A percentile compares a stretch with the other conserved stretches of the same genome.
Conservation (phyloP, 768 basidiomycete genomes). For the Mycena latifolia region DNA sequence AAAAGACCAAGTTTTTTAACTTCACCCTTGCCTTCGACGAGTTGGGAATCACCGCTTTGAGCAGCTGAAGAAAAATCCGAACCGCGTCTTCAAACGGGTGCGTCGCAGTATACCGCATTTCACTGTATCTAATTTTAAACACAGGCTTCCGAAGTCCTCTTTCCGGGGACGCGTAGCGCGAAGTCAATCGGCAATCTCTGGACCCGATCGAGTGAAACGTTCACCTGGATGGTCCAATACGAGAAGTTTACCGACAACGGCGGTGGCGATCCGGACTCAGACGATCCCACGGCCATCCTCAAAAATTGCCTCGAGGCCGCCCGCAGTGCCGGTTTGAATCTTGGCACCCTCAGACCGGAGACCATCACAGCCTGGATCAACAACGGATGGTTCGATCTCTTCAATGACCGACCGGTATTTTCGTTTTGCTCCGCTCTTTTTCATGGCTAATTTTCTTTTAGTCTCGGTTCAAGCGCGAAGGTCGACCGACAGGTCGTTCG, state of each 20-base stretch:
- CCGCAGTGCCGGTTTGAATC: not conserved
- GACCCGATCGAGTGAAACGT: too few species aligned
- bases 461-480: conserved; percentile 13
- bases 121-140: too few species aligned
- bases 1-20: not conserved
- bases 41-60: not conserved
- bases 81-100: conserved; percentile 1
- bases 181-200: too few species aligned
- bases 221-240: too few species aligned
- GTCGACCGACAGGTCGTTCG: conserved; percentile 6
- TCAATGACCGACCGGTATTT: conserved; percentile 14
- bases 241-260: too few species aligned
- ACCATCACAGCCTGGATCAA: not conserved
- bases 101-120: too few species aligned
- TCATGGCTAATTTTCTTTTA: not conserved
- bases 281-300: conserved; percentile 9
- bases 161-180: too few species aligned
- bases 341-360: conserved; percentile 1
- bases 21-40: not conserved
- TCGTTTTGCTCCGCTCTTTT: not conserved
- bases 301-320: not conserved
- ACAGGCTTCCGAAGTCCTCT: too few species aligned
- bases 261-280: too few species aligned
- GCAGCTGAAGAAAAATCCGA: not conserved
- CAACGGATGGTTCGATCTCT: conserved; percentile 14